These are phyloP conservation scores for Coemansia asiatica DNA, from an alignment of 192 early-diverging fungal genomes.

Conservation along the genomic window DNA sequence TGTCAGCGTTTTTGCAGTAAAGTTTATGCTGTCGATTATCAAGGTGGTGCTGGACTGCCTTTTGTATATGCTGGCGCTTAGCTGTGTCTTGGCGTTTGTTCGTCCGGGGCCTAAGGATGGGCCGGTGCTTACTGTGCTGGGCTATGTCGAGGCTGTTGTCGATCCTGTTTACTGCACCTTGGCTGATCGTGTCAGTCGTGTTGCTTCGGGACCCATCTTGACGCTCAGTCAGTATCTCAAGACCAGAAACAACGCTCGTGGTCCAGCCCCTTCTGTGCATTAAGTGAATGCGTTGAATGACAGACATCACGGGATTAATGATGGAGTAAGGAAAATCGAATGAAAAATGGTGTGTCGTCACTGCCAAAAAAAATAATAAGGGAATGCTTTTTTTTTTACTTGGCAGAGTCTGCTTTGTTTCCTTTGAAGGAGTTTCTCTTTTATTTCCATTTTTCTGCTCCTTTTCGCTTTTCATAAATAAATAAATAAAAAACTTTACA, in stretches of 20 bases:
- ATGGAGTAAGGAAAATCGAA: not conserved
- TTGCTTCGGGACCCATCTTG: conserved; percentile 20
- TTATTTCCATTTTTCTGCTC: not conserved
- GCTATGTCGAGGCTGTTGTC: conserved; percentile 33
- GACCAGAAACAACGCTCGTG: not conserved
- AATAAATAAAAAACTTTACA: not conserved
- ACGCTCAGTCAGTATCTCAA: conserved; percentile 22
- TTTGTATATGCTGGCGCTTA: conserved; percentile 23
- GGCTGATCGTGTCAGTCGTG: conserved; percentile 26
- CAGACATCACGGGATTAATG: not conserved
- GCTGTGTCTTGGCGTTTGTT: conserved; percentile 22
- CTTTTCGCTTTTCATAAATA: not conserved
- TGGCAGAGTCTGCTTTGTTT: not conserved
- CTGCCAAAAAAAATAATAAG: not conserved
- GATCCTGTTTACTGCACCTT: conserved; percentile 30
- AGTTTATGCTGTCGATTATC: conserved; percentile 32
- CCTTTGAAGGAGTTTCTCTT: not conserved
- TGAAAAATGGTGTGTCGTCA: not conserved
- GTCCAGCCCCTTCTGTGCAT: conserved; percentile 1
- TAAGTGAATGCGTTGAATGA: not conserved
- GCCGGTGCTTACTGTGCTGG: conserved; percentile 25
- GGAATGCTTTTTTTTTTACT: not conserved
- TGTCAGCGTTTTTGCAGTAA: conserved; percentile 10
- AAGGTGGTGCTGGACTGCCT: conserved; percentile 34
- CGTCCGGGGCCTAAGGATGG: conserved; percentile 36